Base-by-base conservation (phyloP, 352 stramenopile species). In the Phytophthora tubulina region DNA sequence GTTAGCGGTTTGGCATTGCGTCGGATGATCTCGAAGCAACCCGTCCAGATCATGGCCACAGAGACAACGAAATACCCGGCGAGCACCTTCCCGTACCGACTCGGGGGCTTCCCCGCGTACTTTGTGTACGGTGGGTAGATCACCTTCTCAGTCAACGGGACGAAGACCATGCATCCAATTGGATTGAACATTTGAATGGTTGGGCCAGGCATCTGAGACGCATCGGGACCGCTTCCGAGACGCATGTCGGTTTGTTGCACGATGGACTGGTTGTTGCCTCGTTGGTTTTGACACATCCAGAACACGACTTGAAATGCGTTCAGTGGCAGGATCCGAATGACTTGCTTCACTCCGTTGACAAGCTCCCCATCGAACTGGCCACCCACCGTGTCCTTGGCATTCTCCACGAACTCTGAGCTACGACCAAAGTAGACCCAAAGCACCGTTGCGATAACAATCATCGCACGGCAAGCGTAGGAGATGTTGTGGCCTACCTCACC, bases 241-340 rank as follows among this genome's bases (percentile, higher is more conserved):
- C 84, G 81, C 50, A 82, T 63, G 51, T 91, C 84, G 21, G 73
- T 85, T 63, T 89, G 84, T 63, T 91, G 81, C 1, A 82, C 78
- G 66, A 91, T 91, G 9, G 79, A 73, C 61, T 91, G 84, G 71
- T 86, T 87, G 76, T 91, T 91, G 69, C 75, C 81, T 4, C 73
- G 74, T 68, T 91, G 84, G 70, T 88, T 82, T 60, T 91, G 83
- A 27, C 75, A 80, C 10, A 77, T 72, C 48, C 84, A 75, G 74
- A 78, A 91, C 51, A 91, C 76, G 56, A 91, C 78, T n/a, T 75
- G 87, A 69, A 85, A 91, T 3, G 81, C 75, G 30, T 79, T 69
- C 51, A 69, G 59, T 11, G 62, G 62, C 13, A 69, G 42, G 31
- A 69, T 69, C 3, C 50, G 50, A 36, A 91, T 69, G 21, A 89